Base-by-base conservation (phyloP, 2,329 filamentous ascomycete species). In the Sclerotinia glacialis region DNA sequence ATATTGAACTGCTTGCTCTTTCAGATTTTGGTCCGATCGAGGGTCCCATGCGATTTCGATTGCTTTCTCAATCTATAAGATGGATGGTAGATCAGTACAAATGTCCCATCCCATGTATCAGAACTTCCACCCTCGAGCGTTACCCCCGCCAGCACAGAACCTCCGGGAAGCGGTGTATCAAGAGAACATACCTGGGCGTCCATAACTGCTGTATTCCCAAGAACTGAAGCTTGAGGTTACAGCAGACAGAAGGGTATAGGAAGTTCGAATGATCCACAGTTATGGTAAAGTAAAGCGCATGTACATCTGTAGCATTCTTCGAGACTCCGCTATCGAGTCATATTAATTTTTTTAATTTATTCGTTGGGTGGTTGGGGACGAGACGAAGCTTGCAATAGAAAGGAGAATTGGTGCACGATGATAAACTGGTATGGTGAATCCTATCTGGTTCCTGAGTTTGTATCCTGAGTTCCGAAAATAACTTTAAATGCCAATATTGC, bases 21-120 rank as follows among this genome's bases (percentile, higher is more conserved):
- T 93, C 76, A 96, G 83, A 71, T 83, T 80, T 75, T 86, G 87
- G 78, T 93, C 87, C 74, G 92, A 90, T 74, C 85, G 80, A 68
- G 92, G 91, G 79, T 94, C 89, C 82, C 89, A 95, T 79, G 92
- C 92, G 81, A 98, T 96, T 79, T 95, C 88, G 81, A 98, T 95
- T 79, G 95, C 95, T 81, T 92, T 94, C 81, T 95, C 91, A 79
- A 97, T 89, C 92, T 97, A 86, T 47, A 40, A 67, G 21, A 60
- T 14, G 37, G 46, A 74, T 60, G 73, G 68, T 34, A 62, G 14
- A 46, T 49, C 31, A 67, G 67, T 58, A 47, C 31, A 54, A 34
- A 16, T 49, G 46, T 26, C 40, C 21, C 1, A 60, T 61, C 31
- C 14, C 8, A 44, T 23, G 26, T 42, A 11, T 44, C 52, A 40